Evolutionary conservation across 2,329 filamentous ascomycete genomes (phyloP).

Genomic region (Botrytis tulipae): DNA sequence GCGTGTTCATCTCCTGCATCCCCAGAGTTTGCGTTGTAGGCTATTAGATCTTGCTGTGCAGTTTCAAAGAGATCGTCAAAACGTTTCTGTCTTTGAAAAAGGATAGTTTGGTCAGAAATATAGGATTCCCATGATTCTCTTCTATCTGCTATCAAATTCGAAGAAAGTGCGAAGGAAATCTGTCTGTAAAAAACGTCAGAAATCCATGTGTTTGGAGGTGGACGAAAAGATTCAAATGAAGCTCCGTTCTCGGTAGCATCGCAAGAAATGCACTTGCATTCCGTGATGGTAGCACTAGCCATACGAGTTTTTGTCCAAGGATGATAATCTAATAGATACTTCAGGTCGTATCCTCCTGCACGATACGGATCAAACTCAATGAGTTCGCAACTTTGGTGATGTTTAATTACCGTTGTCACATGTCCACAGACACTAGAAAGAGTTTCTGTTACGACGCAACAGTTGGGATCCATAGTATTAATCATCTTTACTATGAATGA

Average conservation of each 20-base stretch:
- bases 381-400: background rate
- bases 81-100: background rate
- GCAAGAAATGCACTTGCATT: background rate
- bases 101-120: background rate
- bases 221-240: background rate
- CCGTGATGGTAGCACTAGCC: background rate
- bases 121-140: background rate
- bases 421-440: background rate
- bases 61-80: background rate
- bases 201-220: background rate
- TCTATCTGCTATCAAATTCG: background rate
- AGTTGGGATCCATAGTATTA: background rate
- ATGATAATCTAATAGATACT: background rate
- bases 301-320: background rate
- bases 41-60: background rate
- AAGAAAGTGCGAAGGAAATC: background rate
- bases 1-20: background rate
- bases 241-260: background rate
- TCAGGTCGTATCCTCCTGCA: background rate
- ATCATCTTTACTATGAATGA: background rate
- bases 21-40: background rate
- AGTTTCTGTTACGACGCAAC: background rate
- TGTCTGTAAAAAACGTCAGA: background rate
- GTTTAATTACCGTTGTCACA: background rate
- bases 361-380: background rate